These are phyloP conservation scores for Mytilinidion resinicola DNA, from an alignment of 495 filamentous ascomycete genomes.

Conservation along the genomic window DNA sequence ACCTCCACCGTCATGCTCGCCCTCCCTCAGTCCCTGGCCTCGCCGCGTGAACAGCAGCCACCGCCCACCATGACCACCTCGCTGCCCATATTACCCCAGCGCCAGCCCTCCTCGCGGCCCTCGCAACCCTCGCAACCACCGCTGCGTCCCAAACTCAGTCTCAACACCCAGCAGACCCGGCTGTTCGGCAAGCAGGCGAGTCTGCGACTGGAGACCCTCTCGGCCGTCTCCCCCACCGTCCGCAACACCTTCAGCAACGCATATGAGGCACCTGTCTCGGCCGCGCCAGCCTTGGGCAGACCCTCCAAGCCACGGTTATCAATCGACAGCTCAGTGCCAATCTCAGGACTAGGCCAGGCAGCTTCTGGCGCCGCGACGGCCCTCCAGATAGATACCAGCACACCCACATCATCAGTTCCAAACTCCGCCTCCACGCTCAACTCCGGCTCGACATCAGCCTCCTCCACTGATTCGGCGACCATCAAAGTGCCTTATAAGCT, in stretches of 20 bases:
- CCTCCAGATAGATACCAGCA: conserved; percentile 41
- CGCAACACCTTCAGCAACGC: conserved; percentile 80
- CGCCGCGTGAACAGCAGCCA: conserved; percentile 20
- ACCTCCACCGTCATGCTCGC: conserved; percentile 27
- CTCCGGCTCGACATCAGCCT: conserved; percentile 28
- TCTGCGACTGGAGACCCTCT: conserved; percentile 51
- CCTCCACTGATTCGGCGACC: conserved; percentile 26
- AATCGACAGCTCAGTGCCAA: conserved; percentile 30
- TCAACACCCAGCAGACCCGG: conserved; percentile 56
- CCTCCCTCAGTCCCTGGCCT: conserved; percentile 29
- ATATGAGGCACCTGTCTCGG: conserved; percentile 58
- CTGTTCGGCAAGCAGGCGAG: conserved; percentile 51
- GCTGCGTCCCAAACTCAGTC: conserved; percentile 69
- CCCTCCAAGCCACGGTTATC: conserved; percentile 30
- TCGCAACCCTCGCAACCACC: conserved; percentile 38
- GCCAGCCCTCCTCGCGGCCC: conserved; percentile 22
- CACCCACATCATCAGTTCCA: conserved; percentile 15
- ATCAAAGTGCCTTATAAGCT: conserved; percentile 33
- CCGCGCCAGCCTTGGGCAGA: conserved; percentile 32
- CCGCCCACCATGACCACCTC: conserved; percentile 31
- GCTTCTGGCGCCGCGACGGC: not conserved
- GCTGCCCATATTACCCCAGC: conserved; percentile 34
- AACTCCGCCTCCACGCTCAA: conserved; percentile 25
- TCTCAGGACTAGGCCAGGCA: not conserved
- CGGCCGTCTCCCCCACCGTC: conserved; percentile 64